Evolutionary conservation across 331 rosid genomes (phyloP), one percentile per base, ranked within the genome.

Genomic region (Malus hybrid): DNA sequence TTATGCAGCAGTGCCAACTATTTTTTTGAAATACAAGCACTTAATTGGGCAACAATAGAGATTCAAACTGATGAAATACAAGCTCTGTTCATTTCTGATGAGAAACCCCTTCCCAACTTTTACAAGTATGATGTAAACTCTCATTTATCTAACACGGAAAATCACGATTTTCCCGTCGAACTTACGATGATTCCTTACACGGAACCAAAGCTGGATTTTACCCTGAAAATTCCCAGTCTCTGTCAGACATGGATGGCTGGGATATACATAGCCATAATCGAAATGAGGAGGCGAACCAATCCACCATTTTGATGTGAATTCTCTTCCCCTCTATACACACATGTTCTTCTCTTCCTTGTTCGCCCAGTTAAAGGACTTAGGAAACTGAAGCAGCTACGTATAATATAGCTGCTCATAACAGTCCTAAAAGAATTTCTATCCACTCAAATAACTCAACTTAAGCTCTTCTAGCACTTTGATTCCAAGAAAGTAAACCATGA

Each of bases 401-500:
- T 54, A 42, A 11, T 28, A 64, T 64, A 64, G 69, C 69, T 14
- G 28, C 69, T 31, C 69, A 64, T 16, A 64, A 32, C 24, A 29
- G 19, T 39, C 69, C 28, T 24, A 64, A 64, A 64, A 64, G 46
- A 64, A 64, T 29, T 15, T 64, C 11, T 64, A 64, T 31, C 42
- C 69, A 64, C 69, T 64, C 69, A 32, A 64, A 64, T 16, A 16
- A 27, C 42, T 32, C 31, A 15, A 15, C 32, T 61, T 61, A 32
- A 16, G 42, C 19, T 29, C 44, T 64, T 64, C 24, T 9, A 27
- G 5, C 65, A 61, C 65, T 61, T 27, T 1, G 22, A 31, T 64
- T 31, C 68, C 68, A 31, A 31, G 68, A 31, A 39, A 64, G 68
- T 18, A 79, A 78, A 80, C 65, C 75, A 64, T 68, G 74, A 67